These are phyloP conservation scores for Epichloe gansuensis DNA, from an alignment of 2,329 filamentous ascomycete species.

Conservation along the genomic window DNA sequence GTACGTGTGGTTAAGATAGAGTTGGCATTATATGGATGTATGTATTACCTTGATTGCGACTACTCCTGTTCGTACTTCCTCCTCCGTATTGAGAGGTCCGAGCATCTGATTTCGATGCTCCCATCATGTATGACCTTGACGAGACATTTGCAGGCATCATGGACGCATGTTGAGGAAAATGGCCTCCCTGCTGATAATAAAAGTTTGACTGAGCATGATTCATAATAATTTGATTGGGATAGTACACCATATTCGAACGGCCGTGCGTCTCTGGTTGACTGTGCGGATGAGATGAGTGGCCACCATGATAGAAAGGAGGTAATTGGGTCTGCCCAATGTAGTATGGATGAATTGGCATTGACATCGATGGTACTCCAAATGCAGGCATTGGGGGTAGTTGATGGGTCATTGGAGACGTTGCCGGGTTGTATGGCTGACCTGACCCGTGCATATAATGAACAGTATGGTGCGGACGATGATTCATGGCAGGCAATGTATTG, in stretches of 20 bases:
- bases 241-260: slow-evolving; percentile 30
- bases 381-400: slow-evolving; percentile 27
- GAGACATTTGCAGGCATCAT: slow-evolving; percentile 21
- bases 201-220: slow-evolving; percentile 28
- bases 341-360: slow-evolving; percentile 29
- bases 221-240: slow-evolving; percentile 30
- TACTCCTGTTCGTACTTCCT: neutral
- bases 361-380: slow-evolving; percentile 27
- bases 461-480: slow-evolving; percentile 20
- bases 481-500: slow-evolving; percentile 28
- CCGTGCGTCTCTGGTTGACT: slow-evolving; percentile 20
- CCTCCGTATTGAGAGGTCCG: slow-evolving; percentile 7
- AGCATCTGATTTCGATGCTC: slow-evolving; percentile 8
- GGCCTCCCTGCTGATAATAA: slow-evolving; percentile 30
- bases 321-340: slow-evolving; percentile 34
- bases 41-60: slow-evolving; percentile 13
- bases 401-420: slow-evolving; percentile 25
- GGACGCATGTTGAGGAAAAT: slow-evolving; percentile 23
- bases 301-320: slow-evolving; percentile 29
- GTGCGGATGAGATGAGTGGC: slow-evolving; percentile 27
- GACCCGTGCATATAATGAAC: slow-evolving; percentile 23
- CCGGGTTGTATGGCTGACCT: slow-evolving; percentile 19
- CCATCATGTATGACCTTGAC: slow-evolving; percentile 22
- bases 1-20: neutral
- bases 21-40: neutral